Evolutionary conservation across 1,284 basidiomycete species (phyloP).

Genomic region (Puccinia novopanici): DNA sequence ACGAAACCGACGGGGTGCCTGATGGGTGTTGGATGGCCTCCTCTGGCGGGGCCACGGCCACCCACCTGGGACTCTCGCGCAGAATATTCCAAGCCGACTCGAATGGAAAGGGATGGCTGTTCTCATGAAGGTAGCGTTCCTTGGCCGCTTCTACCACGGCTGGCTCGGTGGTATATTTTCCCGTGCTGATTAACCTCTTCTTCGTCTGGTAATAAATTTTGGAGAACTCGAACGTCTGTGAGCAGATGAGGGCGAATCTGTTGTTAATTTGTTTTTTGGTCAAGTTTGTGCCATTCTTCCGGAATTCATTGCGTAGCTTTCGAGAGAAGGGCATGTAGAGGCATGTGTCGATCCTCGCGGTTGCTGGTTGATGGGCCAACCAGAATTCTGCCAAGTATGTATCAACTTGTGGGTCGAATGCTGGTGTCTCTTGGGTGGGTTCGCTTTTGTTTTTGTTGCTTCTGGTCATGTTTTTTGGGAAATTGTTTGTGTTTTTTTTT

Average conservation of each 20-base stretch:
- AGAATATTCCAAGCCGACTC: neutral
- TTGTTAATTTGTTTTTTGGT: neutral
- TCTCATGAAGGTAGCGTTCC: neutral
- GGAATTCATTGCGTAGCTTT: neutral
- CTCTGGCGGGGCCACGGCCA: neutral
- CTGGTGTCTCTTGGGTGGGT: neutral
- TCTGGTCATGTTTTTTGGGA: too few species aligned
- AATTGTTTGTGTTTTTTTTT: too few species aligned
- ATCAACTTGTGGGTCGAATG: neutral
- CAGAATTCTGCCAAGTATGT: neutral
- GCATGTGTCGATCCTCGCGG: too few species aligned
- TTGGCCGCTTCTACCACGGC: neutral
- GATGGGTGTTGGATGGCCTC: too few species aligned
- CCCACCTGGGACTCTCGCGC: neutral
- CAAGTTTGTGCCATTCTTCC: neutral
- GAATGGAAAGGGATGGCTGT: neutral
- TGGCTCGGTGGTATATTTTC: neutral
- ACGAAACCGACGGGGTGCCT: too few species aligned
- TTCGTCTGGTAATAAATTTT: neutral
- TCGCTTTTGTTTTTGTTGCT: too few species aligned
- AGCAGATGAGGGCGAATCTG: neutral
- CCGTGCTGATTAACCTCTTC: neutral
- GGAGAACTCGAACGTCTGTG: neutral
- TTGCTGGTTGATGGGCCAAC: neutral
- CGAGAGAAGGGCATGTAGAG: neutral